These are phyloP conservation scores for Lachancea kluyveri DNA, from an alignment of 805 yeast species.

Conservation along the genomic window DNA sequence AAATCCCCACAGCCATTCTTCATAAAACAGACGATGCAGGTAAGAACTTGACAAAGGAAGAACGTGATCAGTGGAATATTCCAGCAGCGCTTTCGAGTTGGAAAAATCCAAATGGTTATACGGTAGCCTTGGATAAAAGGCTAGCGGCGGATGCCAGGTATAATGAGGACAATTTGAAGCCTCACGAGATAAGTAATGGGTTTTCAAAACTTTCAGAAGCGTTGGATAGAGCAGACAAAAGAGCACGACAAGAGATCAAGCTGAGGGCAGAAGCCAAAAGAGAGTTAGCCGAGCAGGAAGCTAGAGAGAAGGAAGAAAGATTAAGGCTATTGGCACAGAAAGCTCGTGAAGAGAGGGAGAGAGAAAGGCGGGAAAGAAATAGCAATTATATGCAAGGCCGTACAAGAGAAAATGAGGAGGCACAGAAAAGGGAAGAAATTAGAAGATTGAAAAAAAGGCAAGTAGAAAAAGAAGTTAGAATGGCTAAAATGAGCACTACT, in stretches of 20 bases:
- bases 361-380: conserved; percentile 4
- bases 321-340: conserved; percentile 44
- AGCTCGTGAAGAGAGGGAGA: conserved; percentile 36
- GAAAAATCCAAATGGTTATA: conserved; percentile 90
- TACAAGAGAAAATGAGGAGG: conserved; percentile 7
- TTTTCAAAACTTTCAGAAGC: conserved; percentile 66
- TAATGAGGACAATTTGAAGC: conserved; percentile 29
- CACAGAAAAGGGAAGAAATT: conserved; percentile 32
- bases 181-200: conserved; percentile 44
- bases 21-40: conserved; percentile 46
- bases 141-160: conserved; percentile 44
- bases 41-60: conserved; percentile 53
- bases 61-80: conserved; percentile 74
- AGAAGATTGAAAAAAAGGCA: conserved; percentile 41
- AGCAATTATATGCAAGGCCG: conserved; percentile 9
- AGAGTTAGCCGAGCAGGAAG: conserved; percentile 44
- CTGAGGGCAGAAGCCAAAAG: conserved; percentile 44
- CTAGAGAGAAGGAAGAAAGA: conserved; percentile 44
- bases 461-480: conserved; percentile 42
- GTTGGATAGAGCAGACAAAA: conserved; percentile 57
- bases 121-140: conserved; percentile 75
- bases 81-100: conserved; percentile 92
- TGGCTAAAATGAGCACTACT: conserved; percentile 40
- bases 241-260: conserved; percentile 51
- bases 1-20: conserved; percentile 65